phyloP scores from a whole-genome alignment of 169 alveolate species.

The Theileria equi region DNA sequence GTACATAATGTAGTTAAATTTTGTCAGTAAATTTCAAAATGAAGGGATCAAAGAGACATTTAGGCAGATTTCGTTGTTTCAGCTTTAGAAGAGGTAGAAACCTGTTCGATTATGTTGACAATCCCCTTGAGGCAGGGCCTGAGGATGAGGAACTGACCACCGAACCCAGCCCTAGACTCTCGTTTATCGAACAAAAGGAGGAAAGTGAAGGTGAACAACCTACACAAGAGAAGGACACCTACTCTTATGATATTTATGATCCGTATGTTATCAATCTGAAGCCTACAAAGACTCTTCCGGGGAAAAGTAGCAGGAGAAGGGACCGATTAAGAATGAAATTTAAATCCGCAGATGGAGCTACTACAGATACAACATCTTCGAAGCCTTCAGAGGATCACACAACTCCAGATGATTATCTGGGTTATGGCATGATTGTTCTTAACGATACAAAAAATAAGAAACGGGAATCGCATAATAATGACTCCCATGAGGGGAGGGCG shows the following conservation, averaged over 20 bases:
- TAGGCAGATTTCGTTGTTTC: constrained; percentile 13
- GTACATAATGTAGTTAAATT: too few species aligned
- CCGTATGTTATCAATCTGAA: too few species aligned
- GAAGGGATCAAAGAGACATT: background rate
- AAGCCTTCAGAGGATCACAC: constrained; percentile 4
- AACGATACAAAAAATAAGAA: too few species aligned
- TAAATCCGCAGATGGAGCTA: background rate
- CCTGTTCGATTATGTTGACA: constrained; percentile 15
- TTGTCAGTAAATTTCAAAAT: background rate
- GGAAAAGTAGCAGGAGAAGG: background rate
- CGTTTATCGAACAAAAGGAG: background rate
- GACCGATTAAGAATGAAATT: background rate
- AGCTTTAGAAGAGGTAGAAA: constrained; percentile 15
- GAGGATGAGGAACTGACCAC: background rate
- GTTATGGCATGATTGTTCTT: constrained; percentile 6
- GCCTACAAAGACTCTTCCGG: background rate
- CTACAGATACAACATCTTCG: background rate
- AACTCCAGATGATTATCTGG: constrained; percentile 1
- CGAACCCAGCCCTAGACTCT: background rate
- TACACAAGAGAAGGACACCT: background rate
- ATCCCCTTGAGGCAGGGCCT: background rate
- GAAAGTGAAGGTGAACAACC: background rate
- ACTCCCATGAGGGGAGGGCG: too few species aligned
- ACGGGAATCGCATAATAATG: too few species aligned
- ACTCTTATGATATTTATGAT: constrained; percentile 1